Conservation (phyloP, 768 basidiomycete species). For the Termitomyces sp. region DNA sequence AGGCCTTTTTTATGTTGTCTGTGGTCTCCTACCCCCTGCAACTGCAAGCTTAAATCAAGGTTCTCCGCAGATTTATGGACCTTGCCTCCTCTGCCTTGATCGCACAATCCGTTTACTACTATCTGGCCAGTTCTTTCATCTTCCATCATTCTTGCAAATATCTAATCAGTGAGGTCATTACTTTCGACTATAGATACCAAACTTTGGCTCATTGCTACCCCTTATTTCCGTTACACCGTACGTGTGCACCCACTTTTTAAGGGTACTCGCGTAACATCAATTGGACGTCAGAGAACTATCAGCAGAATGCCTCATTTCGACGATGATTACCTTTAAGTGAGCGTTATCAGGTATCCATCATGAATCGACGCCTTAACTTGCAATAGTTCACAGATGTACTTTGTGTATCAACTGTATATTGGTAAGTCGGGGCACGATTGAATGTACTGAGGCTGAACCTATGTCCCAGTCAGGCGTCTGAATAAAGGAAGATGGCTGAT, state of each 20-base stretch:
- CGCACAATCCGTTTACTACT: constrained; percentile 43
- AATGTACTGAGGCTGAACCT: not conserved
- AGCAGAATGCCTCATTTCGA: constrained; percentile 40
- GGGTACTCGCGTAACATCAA: not conserved
- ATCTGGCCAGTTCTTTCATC: constrained; percentile 28
- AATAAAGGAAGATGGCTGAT: constrained; percentile 26
- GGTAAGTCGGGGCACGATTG: constrained; percentile 20
- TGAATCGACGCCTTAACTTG: not conserved
- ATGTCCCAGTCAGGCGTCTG: constrained; percentile 23
- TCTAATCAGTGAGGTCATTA: not conserved
- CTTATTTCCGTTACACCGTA: constrained; percentile 38
- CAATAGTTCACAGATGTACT: constrained; percentile 26
- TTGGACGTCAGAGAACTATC: constrained; percentile 30
- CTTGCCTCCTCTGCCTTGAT: constrained; percentile 36
- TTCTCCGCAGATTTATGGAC: constrained; percentile 29
- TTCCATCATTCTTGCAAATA: not conserved
- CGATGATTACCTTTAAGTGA: constrained; percentile 41
- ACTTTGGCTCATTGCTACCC: constrained; percentile 38
- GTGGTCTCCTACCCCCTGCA: not conserved
- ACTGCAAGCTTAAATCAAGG: not conserved
- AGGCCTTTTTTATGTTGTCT: constrained; percentile 29
- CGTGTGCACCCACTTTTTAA: constrained; percentile 18
- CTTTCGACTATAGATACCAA: constrained; percentile 32
- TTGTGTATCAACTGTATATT: constrained; percentile 37
- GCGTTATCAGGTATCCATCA: not conserved